phyloP scores from a whole-genome alignment of 768 basidiomycete species.

The Boletus pseudopeckii region DNA sequence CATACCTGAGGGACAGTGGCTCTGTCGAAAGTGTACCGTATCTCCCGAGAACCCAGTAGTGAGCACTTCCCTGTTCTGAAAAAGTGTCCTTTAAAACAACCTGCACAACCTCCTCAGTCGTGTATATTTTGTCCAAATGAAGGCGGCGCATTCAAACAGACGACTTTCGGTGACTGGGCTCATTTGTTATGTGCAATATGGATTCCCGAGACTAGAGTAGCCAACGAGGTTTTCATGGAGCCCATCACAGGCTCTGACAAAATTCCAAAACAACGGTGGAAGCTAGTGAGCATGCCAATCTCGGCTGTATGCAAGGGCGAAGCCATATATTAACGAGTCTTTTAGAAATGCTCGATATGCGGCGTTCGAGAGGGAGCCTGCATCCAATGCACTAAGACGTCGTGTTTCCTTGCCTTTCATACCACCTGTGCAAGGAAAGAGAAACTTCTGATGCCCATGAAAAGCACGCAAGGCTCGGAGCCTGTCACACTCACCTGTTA shows the following conservation, averaged over 20 bases:
- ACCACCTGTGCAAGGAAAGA: slow-evolving; percentile 89
- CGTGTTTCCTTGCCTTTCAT: slow-evolving; percentile 93
- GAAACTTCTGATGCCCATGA: slow-evolving; percentile 85
- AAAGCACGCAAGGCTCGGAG: slow-evolving; percentile 72
- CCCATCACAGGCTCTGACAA: slow-evolving; percentile 87
- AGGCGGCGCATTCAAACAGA: slow-evolving; percentile 98
- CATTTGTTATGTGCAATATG: slow-evolving; percentile 96
- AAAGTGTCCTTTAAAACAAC: neutral
- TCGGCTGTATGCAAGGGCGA: neutral
- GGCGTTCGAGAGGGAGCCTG: slow-evolving; percentile 73
- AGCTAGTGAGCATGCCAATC: slow-evolving; percentile 58
- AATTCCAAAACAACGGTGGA: slow-evolving; percentile 91
- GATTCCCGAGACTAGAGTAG: slow-evolving; percentile 91
- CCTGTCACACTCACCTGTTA: slow-evolving; percentile 70
- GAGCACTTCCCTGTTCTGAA: slow-evolving; percentile 27
- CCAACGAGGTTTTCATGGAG: slow-evolving; percentile 97
- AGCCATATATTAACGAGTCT: slow-evolving; percentile 7
- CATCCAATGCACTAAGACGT: slow-evolving; percentile 90
- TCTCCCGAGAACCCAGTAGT: slow-evolving; percentile 96
- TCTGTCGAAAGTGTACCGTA: slow-evolving; percentile 97
- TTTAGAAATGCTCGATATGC: slow-evolving; percentile 63
- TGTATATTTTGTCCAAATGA: slow-evolving; percentile 97
- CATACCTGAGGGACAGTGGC: slow-evolving; percentile 99
- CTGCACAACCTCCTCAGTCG: slow-evolving; percentile 45
- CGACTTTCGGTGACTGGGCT: slow-evolving; percentile 87